Conservation (phyloP, 345 rosid species). For the Brassica carinata region DNA sequence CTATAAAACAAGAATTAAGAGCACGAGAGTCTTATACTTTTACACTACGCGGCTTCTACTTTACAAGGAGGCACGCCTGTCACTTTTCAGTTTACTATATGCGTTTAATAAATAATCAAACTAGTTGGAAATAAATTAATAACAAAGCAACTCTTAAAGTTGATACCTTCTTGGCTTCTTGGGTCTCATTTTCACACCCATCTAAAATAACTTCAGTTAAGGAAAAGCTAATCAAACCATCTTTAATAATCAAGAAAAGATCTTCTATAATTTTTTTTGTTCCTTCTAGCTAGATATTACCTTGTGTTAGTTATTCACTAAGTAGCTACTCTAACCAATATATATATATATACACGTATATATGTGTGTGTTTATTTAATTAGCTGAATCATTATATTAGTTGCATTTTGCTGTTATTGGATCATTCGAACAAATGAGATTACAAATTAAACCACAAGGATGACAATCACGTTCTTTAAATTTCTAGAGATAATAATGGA, state of each 20-base stretch:
- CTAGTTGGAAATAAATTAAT: neutral
- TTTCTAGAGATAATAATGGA: neutral
- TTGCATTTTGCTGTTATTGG: neutral
- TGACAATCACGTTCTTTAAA: neutral
- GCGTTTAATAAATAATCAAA: neutral
- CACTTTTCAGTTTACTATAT: neutral
- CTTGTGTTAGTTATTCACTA: neutral
- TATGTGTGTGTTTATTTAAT: neutral
- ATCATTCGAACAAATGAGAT: neutral
- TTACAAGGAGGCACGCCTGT: conserved; percentile 2
- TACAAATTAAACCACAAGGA: neutral
- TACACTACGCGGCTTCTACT: conserved; percentile 20
- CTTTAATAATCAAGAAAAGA: conserved; percentile 3
- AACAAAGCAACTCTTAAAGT: neutral
- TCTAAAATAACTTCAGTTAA: neutral
- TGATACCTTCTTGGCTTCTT: conserved; percentile 32
- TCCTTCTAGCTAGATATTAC: neutral
- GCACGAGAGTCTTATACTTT: conserved; percentile 25
- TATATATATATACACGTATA: neutral
- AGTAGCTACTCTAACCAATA: neutral
- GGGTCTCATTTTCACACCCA: conserved; percentile 34
- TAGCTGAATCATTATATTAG: neutral
- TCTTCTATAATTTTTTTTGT: conserved; percentile 22
- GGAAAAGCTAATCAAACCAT: neutral
- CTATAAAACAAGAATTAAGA: neutral